Evolutionary conservation across 768 basidiomycete species (phyloP).

Genomic region (Panaeolus papilionaceus): DNA sequence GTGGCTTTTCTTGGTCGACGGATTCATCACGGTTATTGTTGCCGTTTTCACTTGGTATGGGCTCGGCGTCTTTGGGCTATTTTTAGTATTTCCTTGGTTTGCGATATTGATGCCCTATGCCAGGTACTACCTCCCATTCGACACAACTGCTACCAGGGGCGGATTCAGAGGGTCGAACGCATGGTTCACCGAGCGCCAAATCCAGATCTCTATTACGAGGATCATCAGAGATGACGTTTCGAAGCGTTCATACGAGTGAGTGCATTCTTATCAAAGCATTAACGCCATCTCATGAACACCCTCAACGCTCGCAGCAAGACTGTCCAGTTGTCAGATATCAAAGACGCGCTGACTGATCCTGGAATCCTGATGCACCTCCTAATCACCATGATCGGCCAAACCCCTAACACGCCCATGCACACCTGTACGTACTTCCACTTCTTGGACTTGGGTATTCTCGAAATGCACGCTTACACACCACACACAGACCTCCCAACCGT

Average conservation of each 20-base stretch:
- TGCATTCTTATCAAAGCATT: not conserved
- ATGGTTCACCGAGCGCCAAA: constrained; percentile 42
- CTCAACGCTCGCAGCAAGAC: constrained; percentile 31
- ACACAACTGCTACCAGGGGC: constrained; percentile 35
- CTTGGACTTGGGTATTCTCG: not conserved
- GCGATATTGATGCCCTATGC: not conserved
- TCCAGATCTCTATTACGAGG: constrained; percentile 42
- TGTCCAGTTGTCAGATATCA: constrained; percentile 41
- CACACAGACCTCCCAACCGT: constrained; percentile 42
- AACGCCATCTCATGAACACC: no score
- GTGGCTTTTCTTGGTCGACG: constrained; percentile 48
- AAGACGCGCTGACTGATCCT: constrained; percentile 42
- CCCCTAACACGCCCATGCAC: constrained; percentile 41
- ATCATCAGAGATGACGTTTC: constrained; percentile 45
- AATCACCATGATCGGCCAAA: constrained; percentile 41
- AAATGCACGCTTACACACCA: not conserved
- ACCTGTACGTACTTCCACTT: constrained; percentile 35
- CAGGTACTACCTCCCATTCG: constrained; percentile 45
- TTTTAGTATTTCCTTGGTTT: not conserved
- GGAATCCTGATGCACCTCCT: constrained; percentile 44
- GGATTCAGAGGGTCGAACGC: constrained; percentile 39
- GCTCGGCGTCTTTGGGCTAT: not conserved
- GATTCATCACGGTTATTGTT: constrained; percentile 41
- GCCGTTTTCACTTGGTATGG: constrained; percentile 40
- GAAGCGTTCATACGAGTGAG: constrained; percentile 44